Conservation (phyloP, 768 basidiomycete genomes). For the Imleria badia region DNA sequence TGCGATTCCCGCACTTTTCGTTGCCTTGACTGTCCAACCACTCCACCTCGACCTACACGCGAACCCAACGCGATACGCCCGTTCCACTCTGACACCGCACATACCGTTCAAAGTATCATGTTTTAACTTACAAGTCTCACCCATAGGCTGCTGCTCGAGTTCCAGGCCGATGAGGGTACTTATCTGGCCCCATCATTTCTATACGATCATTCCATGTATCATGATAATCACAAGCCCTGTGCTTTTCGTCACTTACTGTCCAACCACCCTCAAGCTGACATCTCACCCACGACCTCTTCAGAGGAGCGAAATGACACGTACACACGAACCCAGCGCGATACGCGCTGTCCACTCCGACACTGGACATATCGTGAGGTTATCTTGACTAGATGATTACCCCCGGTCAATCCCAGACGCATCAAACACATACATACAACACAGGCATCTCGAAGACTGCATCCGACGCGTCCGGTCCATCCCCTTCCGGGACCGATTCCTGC, state of each 20-base stretch:
- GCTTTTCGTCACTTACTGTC: no score
- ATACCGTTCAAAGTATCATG: no score
- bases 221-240: no score
- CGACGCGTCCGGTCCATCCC: not conserved
- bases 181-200: conserved; percentile 41
- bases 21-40: no score
- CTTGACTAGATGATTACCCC: conserved; percentile 27
- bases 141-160: no score
- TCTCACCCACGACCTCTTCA: no score
- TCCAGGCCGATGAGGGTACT: no score
- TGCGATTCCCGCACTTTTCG: no score
- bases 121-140: no score
- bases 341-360: conserved; percentile 46
- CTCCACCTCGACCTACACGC: no score
- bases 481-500: not conserved
- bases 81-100: conserved; percentile 45
- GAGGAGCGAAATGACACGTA: conserved; percentile 21
- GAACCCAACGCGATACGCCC: conserved; percentile 45
- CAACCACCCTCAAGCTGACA: no score
- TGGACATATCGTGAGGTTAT: conserved; percentile 47
- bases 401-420: not conserved
- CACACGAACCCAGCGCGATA: conserved; percentile 43
- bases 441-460: conserved; percentile 25
- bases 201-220: no score
- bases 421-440: not conserved